These are phyloP conservation scores for Nannizziopsis arthrosporioides DNA, from an alignment of 2,329 filamentous ascomycete species.

Conservation along the genomic window DNA sequence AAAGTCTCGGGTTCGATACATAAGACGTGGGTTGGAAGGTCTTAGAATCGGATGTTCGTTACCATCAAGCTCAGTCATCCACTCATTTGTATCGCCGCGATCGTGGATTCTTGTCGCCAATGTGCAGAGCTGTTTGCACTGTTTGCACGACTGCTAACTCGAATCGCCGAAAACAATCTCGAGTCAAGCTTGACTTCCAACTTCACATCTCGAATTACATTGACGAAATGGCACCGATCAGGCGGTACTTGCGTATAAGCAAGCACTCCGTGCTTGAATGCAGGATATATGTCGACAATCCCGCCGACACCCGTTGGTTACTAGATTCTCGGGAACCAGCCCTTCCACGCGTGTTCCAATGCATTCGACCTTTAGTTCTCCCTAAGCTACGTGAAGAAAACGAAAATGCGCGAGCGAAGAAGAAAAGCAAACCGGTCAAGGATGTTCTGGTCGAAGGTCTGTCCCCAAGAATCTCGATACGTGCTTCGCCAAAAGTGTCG, in stretches of 20 bases:
- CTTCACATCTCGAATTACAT: not conserved
- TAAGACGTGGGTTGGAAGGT: too few relatives aligned
- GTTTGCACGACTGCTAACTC: slow-evolving; percentile 5
- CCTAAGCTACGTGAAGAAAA: slow-evolving; percentile 86
- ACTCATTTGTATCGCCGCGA: too few relatives aligned
- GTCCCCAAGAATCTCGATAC: slow-evolving; percentile 16
- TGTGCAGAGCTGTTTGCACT: slow-evolving; percentile 10
- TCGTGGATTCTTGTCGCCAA: too few relatives aligned
- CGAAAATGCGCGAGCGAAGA: slow-evolving; percentile 48
- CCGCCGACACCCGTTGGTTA: slow-evolving; percentile 69
- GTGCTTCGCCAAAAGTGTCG: too few relatives aligned
- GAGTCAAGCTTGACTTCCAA: not conserved
- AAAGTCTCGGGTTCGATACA: too few relatives aligned
- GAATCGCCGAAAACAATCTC: too few relatives aligned
- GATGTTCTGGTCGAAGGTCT: slow-evolving; percentile 73
- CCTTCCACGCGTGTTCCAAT: slow-evolving; percentile 70
- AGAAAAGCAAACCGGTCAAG: slow-evolving; percentile 71
- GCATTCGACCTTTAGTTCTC: slow-evolving; percentile 71
- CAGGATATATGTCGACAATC: slow-evolving; percentile 89
- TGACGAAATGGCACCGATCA: slow-evolving; percentile 64
- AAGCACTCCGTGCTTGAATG: slow-evolving; percentile 93
- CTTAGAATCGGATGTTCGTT: too few relatives aligned
- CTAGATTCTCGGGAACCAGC: slow-evolving; percentile 65
- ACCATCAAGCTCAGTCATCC: too few relatives aligned
- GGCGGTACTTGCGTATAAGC: slow-evolving; percentile 81